These are phyloP conservation scores for Mucor sp. DNA, from an alignment of 371 early-diverging fungal genomes.

Conservation along the genomic window DNA sequence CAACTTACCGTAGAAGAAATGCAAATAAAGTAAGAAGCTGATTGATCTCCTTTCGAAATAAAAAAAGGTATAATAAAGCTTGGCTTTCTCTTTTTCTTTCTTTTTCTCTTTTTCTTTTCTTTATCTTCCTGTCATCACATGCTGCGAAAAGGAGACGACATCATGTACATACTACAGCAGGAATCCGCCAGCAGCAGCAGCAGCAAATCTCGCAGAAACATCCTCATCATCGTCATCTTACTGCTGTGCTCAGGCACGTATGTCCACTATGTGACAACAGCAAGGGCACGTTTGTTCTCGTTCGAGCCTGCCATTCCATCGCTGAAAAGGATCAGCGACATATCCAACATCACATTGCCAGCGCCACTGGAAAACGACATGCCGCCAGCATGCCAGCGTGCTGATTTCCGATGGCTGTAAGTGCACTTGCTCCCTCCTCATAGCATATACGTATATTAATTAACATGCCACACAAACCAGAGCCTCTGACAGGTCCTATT, in stretches of 20 bases:
- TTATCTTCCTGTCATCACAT: too few relatives aligned
- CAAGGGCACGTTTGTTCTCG: background rate
- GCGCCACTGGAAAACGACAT: background rate
- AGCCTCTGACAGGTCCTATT: slow-evolving; percentile 24
- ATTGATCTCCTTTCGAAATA: background rate
- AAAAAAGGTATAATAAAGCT: background rate
- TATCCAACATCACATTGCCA: slow-evolving; percentile 5
- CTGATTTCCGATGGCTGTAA: slow-evolving; percentile 39
- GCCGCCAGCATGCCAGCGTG: slow-evolving; percentile 20
- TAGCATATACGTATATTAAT: background rate
- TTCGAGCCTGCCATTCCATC: slow-evolving; percentile 15
- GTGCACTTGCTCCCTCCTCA: background rate
- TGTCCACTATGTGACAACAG: slow-evolving; percentile 1
- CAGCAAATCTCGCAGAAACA: background rate
- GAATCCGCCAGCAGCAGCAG: background rate
- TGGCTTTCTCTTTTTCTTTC: background rate
- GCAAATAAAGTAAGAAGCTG: slow-evolving; percentile 20
- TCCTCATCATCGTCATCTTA: background rate
- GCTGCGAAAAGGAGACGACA: background rate
- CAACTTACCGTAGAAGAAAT: slow-evolving; percentile 43
- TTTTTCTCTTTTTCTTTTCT: background rate
- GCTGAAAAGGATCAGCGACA: background rate
- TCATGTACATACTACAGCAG: background rate
- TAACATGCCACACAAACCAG: slow-evolving; percentile 8
- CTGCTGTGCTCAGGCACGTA: slow-evolving; percentile 5